A percentile compares a stretch with the other conserved stretches of the same genome.
These are phyloP conservation scores for Ballota nigra DNA, from an alignment of 257 asterid species.

Conservation along the genomic window DNA sequence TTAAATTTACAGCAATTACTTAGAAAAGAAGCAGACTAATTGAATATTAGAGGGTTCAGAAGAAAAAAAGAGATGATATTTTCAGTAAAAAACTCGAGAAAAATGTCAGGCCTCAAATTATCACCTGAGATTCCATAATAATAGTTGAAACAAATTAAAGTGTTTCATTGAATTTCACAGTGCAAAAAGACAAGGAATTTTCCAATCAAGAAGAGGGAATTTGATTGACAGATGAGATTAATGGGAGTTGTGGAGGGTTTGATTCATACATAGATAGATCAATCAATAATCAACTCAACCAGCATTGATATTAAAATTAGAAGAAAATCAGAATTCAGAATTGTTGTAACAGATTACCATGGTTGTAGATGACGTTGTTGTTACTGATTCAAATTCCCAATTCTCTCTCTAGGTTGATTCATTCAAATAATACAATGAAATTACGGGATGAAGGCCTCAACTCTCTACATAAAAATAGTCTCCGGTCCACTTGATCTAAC, in stretches of 20 bases:
- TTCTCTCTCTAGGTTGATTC: not conserved
- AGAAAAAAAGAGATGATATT: not conserved
- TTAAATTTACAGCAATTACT: not conserved
- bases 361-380: constrained; percentile 1
- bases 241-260: not conserved
- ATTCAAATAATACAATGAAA: not conserved
- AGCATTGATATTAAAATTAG: not conserved
- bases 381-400: not conserved
- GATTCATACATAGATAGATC: not conserved
- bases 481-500: too few species aligned
- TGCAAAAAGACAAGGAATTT: too few species aligned
- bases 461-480: too few species aligned
- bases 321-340: not conserved
- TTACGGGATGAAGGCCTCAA: not conserved
- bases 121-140: too few species aligned
- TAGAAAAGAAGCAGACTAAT: not conserved
- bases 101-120: not conserved
- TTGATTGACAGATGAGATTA: not conserved
- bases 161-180: too few species aligned
- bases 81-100: not conserved
- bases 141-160: too few species aligned
- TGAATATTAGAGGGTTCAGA: not conserved
- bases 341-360: constrained; percentile 9
- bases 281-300: not conserved
- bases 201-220: too few species aligned